Base-by-base conservation (phyloP, 192 early-diverging fungal species). In the Geosiphon pyriformis region DNA sequence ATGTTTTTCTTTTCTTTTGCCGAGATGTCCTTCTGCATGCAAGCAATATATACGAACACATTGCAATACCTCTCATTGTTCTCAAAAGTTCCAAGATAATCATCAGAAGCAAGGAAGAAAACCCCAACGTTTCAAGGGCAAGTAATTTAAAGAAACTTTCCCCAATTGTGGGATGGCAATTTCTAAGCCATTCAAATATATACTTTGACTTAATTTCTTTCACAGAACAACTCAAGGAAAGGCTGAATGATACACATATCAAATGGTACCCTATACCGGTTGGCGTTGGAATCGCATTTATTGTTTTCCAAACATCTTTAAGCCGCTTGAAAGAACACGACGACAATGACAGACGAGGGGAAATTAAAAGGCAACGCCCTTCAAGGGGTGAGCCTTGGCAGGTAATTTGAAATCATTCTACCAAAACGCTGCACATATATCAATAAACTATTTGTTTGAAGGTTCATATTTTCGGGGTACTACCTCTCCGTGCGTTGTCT, bases 401-500 rank as follows among this genome's bases (percentile, higher is more conserved):
- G 75, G 83, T 89, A 73, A 54, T 32, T n/a, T 29, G 27, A 20
- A 22, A 53, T 22, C 17, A 63, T n/a, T 60, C 46, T 22, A 31
- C 30, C 20, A n/a, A 1, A 2, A 2, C 23, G 1, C 30, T 27
- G 12, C 15, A 46, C 11, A 18, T 27, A 61, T 8, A 61, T 68
- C 3, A 4, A 25, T 23, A 53, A 46, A 29, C 32, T 48, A 27
- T 2, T 48, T 26, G 18, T 31, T 22, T 55, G 3, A 75, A 91
- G 88, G 87, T 96, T 15, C 89, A 94, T 59, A 73, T 94, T 0
- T 87, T 95, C 48, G 90, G 90, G 3, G 82, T 89, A 7, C 78
- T 98, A 51, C 97, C 97, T 18, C 78, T 99, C 25, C 88, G 94
- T 53, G 81, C 85, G 48, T 79, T 97, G 72, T 99, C 97, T 1